Evolutionary conservation across 2,329 filamentous ascomycete genomes (phyloP).

Genomic region (Shiraia sp.): DNA sequence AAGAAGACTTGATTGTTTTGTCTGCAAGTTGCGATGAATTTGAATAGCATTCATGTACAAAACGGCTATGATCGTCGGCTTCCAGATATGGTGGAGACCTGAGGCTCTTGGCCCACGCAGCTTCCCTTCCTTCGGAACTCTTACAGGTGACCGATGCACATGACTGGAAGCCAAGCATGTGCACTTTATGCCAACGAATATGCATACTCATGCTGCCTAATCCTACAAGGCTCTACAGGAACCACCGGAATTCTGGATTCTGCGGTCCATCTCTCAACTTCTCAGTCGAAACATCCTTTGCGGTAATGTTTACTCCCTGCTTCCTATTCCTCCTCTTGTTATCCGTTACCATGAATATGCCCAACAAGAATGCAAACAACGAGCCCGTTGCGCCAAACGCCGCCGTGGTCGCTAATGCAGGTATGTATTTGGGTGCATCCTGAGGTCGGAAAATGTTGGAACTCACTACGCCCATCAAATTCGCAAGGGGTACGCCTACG

Average conservation of each 20-base stretch:
- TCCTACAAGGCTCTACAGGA: conserved; percentile 27
- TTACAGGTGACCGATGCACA: conserved; percentile 3
- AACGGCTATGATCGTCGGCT: no score
- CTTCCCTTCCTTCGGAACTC: no score
- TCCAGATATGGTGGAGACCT: no score
- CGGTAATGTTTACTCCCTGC: conserved; percentile 60
- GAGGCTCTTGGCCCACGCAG: no score
- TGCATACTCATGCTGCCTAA: no score
- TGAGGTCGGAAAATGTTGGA: conserved; percentile 69
- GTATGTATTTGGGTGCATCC: conserved; percentile 68
- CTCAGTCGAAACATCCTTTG: conserved; percentile 54
- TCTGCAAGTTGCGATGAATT: no score
- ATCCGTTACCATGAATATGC: conserved; percentile 66
- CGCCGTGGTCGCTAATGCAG: conserved; percentile 67
- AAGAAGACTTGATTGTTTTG: no score
- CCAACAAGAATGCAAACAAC: conserved; percentile 59
- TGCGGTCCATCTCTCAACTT: conserved; percentile 50
- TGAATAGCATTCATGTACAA: no score
- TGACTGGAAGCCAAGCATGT: conserved; percentile 4
- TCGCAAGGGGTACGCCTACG: conserved; percentile 74
- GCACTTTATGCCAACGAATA: no score
- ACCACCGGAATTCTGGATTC: conserved; percentile 52
- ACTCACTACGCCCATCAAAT: conserved; percentile 73
- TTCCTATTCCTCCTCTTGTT: conserved; percentile 63
- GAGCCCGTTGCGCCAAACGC: conserved; percentile 65